Percentiles rank a stretch among this genome's conserved stretches.
These are phyloP conservation scores for Ilyonectria sp. DNA, from an alignment of 2,329 filamentous ascomycete genomes.

Conservation along the genomic window DNA sequence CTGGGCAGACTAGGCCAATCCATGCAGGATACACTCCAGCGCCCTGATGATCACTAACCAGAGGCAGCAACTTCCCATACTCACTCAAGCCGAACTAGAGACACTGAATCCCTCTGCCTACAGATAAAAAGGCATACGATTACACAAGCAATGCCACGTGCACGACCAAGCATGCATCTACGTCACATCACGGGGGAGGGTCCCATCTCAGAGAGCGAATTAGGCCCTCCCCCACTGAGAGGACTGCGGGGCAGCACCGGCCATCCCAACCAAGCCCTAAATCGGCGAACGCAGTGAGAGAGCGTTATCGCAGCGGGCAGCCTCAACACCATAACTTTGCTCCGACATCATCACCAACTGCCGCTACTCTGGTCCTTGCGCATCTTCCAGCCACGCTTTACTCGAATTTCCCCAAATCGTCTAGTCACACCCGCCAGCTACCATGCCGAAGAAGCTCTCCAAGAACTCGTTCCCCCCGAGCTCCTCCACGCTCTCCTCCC, in stretches of 20 bases:
- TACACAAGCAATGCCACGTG: too few species aligned
- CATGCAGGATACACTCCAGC: too few species aligned
- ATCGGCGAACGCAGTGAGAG: background rate
- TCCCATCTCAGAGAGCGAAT: background rate
- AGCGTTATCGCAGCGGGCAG: conserved; percentile 15
- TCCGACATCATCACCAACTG: conserved; percentile 11
- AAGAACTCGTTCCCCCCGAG: conserved; percentile 46
- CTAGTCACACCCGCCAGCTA: background rate
- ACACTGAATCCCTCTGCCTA: too few species aligned
- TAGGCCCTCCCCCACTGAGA: background rate
- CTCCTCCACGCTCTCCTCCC: conserved; percentile 40
- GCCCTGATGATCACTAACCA: too few species aligned
- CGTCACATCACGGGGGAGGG: background rate
- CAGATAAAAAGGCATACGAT: too few species aligned
- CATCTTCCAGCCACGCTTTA: background rate
- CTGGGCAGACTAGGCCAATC: background rate
- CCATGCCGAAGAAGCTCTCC: conserved; percentile 54
- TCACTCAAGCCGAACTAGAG: too few species aligned
- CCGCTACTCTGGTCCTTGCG: background rate
- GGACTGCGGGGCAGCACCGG: conserved; percentile 9
- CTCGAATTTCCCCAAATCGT: background rate
- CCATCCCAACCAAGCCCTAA: conserved; percentile 1
- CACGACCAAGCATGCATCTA: background rate
- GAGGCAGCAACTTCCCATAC: too few species aligned
- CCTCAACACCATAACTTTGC: conserved; percentile 28